Percentiles rank a stretch among this genome's conserved stretches.
Conservation (phyloP, 805 yeast species). For the Debaryomyces tyrocola region DNA sequence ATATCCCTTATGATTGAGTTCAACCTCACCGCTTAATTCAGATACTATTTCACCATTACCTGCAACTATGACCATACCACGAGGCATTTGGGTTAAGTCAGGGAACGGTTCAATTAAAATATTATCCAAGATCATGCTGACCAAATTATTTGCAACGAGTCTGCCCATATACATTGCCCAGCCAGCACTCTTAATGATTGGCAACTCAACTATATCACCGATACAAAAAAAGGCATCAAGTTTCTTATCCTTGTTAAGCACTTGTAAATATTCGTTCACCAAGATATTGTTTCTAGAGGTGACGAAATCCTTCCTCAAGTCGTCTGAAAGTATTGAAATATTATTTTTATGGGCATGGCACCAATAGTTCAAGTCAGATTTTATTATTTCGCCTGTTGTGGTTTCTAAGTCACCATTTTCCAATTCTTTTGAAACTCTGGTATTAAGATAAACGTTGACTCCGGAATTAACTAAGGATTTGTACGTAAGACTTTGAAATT, state of each 20-base stretch:
- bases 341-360: conserved; percentile 35
- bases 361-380: conserved; percentile 35
- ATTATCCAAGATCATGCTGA: conserved; percentile 26
- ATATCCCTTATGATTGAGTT: conserved; percentile 31
- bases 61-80: conserved; percentile 43
- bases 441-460: conserved; percentile 27
- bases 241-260: conserved; percentile 17
- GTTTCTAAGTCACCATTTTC: conserved; percentile 27
- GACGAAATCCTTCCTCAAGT: conserved; percentile 21
- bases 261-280: conserved; percentile 39
- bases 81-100: conserved; percentile 31
- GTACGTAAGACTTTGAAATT: conserved; percentile 25
- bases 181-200: conserved; percentile 45
- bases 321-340: conserved; percentile 23
- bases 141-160: conserved; percentile 37
- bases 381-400: conserved; percentile 24
- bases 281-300: conserved; percentile 26
- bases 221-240: conserved; percentile 30
- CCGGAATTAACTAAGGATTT: conserved; percentile 28
- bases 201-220: conserved; percentile 41
- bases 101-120: conserved; percentile 34
- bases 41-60: conserved; percentile 39
- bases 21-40: conserved; percentile 34
- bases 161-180: conserved; percentile 47
- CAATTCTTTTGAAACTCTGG: conserved; percentile 29